These are phyloP conservation scores for Colletotrichum liriopes DNA, from an alignment of 2,329 filamentous ascomycete genomes.

Conservation along the genomic window DNA sequence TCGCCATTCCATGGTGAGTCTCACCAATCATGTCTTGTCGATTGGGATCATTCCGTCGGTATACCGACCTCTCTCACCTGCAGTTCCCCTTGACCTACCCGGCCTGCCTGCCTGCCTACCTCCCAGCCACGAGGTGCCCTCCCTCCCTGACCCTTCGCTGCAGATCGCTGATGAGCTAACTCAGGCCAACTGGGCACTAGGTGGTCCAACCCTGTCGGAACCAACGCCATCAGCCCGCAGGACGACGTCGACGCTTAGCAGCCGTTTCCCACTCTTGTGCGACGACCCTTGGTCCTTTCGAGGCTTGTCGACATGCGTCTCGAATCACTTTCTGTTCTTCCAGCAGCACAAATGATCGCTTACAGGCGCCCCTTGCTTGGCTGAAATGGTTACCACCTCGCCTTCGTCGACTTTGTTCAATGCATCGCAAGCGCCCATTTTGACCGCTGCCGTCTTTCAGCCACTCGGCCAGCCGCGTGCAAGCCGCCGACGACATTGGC, in stretches of 20 bases:
- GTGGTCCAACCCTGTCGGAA: slow-evolving; percentile 26
- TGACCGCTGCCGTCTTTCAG: neutral
- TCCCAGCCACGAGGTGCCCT: slow-evolving; percentile 11
- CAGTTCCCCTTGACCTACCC: neutral
- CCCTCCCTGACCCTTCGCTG: neutral
- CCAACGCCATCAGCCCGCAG: slow-evolving; percentile 8
- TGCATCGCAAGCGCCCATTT: slow-evolving; percentile 15
- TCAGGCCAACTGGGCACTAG: neutral
- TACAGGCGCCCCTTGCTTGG: neutral
- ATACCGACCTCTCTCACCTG: neutral
- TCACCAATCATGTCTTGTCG: slow-evolving; percentile 31
- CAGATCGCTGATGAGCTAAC: slow-evolving; percentile 33
- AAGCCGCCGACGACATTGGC: neutral
- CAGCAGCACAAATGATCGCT: neutral
- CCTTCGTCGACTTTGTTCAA: neutral
- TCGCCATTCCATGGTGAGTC: neutral
- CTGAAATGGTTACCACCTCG: slow-evolving; percentile 12
- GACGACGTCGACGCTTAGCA: slow-evolving; percentile 10
- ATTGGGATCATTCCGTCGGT: slow-evolving; percentile 21
- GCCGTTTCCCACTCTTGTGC: neutral
- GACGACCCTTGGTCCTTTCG: slow-evolving; percentile 5
- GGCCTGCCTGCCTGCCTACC: neutral
- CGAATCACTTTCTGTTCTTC: neutral
- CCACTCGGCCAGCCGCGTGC: neutral
- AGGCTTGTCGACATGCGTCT: slow-evolving; percentile 11